Evolutionary conservation across 116 monocot genomes (phyloP), one percentile per base, ranked within the genome.

Genomic region (Posidonia oceanica): DNA sequence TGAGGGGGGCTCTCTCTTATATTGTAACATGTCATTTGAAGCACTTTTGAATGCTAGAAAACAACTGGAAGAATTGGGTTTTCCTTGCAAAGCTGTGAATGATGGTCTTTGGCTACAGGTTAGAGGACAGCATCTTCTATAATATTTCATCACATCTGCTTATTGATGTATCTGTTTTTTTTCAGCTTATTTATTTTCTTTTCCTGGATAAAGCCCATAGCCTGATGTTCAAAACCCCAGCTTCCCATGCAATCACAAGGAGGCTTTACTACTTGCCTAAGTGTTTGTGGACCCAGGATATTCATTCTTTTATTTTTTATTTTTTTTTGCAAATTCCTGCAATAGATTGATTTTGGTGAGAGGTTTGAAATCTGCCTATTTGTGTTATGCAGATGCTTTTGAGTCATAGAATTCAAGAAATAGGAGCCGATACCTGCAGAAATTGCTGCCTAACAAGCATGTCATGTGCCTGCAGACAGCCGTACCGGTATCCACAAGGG

Each of bases 31-130:
- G 88, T 86, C 90, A 6, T 98, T 98, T 76, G 98, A 93, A 72
- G 87, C 90, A 61, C 74, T 98, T 17, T 72, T 98, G 68, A 84
- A 80, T 81, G 93, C 85, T 48, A 72, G 98, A 69, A 98, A 86
- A 58, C 93, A 90, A 52, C 93, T 93, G 21, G 93, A 98, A 76
- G 98, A 93, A 68, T 78, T 93, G 61, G 98, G 93, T 39, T 98
- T 93, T 81, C 93, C 98, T 66, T 98, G 98, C 76, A 98, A 90
- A 90, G 85, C 98, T 73, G 81, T 93, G 16, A 93, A 88, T 75
- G 98, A 98, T 76, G 98, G 93, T 70, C 98, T 93, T 71, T 98
- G 98, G 98, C 78, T 98, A 61, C 98, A 98, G 90, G 98, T 93
- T 22, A 74, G 72, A 5, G 73, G 48, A 12, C 44, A 66, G 7